Base-by-base conservation (phyloP, 306 rosid species). In the Geum urbanum region DNA sequence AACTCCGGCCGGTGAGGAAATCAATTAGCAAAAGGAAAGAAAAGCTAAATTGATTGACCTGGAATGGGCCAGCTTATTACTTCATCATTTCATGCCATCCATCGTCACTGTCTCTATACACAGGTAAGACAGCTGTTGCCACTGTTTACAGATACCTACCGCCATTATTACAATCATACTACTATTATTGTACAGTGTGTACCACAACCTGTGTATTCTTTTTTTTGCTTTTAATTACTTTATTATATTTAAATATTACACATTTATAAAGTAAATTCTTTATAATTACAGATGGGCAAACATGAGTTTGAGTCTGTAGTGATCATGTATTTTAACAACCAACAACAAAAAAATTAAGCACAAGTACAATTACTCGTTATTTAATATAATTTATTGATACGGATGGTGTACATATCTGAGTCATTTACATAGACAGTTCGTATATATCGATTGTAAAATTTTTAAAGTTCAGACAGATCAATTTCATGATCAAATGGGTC, bases 71-170 rank as follows among this genome's bases (percentile, higher is more conserved):
- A 78, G 83, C 81, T 76, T 86, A 70, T 80, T 80, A 81, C 87
- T 84, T 83, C 37, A 32, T 32, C 37, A 45, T 0, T 16, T 60
- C 27, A 24, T 24, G 27, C 27, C 27, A 24, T 24, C 27, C 27
- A 24, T 24, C 65, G 65, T 37, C 65, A 37, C 65, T 37, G 80
- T 86, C 88, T 83, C 89, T 74, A 72, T 86, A 87, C 46, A 84
- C 85, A n/a, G n/a, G n/a, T n/a, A n/a, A n/a, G n/a, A n/a, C n/a
- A 77, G 83, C 87, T 84, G 91, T 83, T 88, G 82, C 90, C 91
- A 79, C 86, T 86, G 45, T 70, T 70, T 53, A 61, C 64, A 51
- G 15, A 80, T 69, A 20, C 4, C 9, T 59, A 32, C 37, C 37
- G 37, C 37, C 37, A 59, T 27, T 58, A 32, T 59, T 10, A 15